Percentiles rank a stretch among this genome's conserved stretches.
These are phyloP conservation scores for Nemania abortiva DNA, from an alignment of 2,329 filamentous ascomycete species.

Conservation along the genomic window DNA sequence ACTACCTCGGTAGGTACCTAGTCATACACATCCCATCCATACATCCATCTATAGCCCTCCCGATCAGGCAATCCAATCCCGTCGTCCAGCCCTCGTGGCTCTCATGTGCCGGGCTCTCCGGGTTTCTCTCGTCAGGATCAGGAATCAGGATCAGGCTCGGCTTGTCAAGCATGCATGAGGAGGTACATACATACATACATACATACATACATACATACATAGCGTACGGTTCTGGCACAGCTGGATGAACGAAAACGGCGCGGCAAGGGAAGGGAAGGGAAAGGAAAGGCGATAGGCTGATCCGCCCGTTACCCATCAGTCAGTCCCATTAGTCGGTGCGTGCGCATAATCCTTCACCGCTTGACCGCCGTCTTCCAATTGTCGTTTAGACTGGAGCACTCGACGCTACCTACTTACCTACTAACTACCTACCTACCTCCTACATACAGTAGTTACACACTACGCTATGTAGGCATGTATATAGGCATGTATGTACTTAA, in stretches of 20 bases:
- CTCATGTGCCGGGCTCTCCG: constrained; percentile 36
- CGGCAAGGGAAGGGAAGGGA: constrained; percentile 20
- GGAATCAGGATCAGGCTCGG: constrained; percentile 28
- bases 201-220: not conserved
- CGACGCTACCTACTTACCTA: not conserved
- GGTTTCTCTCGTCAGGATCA: constrained; percentile 13
- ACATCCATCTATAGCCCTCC: constrained; percentile 36
- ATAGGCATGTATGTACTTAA: too few relatives aligned
- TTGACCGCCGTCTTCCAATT: constrained; percentile 47
- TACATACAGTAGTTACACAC: not conserved
- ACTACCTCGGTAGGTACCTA: too few relatives aligned
- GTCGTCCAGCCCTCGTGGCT: constrained; percentile 20
- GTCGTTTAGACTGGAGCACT: constrained; percentile 36
- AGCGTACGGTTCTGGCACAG: constrained; percentile 14
- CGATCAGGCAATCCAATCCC: constrained; percentile 45
- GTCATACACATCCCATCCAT: too few relatives aligned
- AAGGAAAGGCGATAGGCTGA: constrained; percentile 28
- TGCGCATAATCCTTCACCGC: constrained; percentile 51
- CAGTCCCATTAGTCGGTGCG: constrained; percentile 23
- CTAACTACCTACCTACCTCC: not conserved
- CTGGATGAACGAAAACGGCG: constrained; percentile 30
- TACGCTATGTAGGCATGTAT: too few relatives aligned
- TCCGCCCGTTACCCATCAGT: constrained; percentile 35
- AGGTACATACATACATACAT: not conserved
- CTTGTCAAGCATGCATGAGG: constrained; percentile 32